Conservation (phyloP, 2,329 filamentous ascomycete species). For the Fusarium incarnatum region DNA sequence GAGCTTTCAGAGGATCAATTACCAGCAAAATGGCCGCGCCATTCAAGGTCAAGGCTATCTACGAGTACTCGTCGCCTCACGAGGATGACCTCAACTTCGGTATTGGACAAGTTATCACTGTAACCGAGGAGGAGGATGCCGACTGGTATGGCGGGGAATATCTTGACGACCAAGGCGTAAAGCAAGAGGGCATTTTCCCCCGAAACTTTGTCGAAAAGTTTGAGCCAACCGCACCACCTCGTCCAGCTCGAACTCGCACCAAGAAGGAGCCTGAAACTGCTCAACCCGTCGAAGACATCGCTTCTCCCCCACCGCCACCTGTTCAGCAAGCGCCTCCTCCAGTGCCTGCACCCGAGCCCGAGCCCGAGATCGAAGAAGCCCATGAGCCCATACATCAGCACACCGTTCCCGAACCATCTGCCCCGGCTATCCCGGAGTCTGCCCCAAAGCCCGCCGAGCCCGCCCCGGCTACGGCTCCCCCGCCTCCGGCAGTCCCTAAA, state of each 20-base stretch:
- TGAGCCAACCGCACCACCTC: constrained; percentile 89
- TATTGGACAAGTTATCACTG: constrained; percentile 89
- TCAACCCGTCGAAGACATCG: constrained; percentile 52
- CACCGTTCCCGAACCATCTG: constrained; percentile 53
- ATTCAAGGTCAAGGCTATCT: constrained; percentile 96
- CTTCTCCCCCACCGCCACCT: constrained; percentile 51
- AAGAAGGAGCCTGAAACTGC: constrained; percentile 66
- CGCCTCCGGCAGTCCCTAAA: constrained; percentile 42
- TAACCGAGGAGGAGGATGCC: constrained; percentile 89
- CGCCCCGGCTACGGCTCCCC: constrained; percentile 46
- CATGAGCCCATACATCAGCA: constrained; percentile 47
- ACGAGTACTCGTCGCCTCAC: constrained; percentile 91
- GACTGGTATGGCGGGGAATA: constrained; percentile 97
- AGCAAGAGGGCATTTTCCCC: constrained; percentile 89
- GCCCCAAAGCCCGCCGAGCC: constrained; percentile 52
- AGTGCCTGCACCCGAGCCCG: constrained; percentile 52
- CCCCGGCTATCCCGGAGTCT: constrained; percentile 47
- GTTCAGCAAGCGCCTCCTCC: constrained; percentile 49
- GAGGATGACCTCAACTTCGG: constrained; percentile 94
- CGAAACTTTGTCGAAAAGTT: constrained; percentile 98
- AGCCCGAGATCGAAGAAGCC: constrained; percentile 54
- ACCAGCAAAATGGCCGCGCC: constrained; percentile 72
- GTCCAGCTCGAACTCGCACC: constrained; percentile 78
- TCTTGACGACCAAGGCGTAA: constrained; percentile 77
- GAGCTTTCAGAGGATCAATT: constrained; percentile 47